Evolutionary conservation across 371 early-diverging fungal species (phyloP).

Genomic region (Haplosporangium sp.): DNA sequence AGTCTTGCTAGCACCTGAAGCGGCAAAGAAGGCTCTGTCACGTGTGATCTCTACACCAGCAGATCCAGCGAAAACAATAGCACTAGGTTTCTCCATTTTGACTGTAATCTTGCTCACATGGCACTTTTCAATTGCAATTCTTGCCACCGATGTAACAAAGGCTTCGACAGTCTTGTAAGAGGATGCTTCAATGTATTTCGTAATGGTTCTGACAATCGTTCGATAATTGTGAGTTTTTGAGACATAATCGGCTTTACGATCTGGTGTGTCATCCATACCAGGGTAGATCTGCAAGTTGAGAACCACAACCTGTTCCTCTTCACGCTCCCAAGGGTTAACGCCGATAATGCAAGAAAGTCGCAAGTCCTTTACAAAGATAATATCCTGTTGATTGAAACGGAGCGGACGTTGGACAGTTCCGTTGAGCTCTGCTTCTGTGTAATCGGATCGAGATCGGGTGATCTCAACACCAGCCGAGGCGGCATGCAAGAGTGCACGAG

Average conservation of each 20-base stretch:
- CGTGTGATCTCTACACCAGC: constrained; percentile 94
- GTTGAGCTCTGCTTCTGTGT: constrained; percentile 38
- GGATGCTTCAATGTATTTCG: constrained; percentile 76
- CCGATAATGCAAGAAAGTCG: constrained; percentile 90
- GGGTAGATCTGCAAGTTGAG: constrained; percentile 84
- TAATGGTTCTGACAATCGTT: constrained; percentile 85
- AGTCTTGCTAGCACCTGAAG: constrained; percentile 15
- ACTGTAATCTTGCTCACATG: constrained; percentile 88
- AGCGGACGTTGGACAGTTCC: constrained; percentile 25
- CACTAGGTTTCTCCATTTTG: constrained; percentile 92
- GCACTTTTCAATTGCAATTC: constrained; percentile 81
- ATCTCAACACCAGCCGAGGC: constrained; percentile 90
- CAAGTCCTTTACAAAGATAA: constrained; percentile 86
- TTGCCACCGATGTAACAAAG: constrained; percentile 79
- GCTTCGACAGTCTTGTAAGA: constrained; percentile 89
- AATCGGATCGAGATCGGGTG: constrained; percentile 70
- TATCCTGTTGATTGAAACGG: constrained; percentile 57
- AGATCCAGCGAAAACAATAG: constrained; percentile 90
- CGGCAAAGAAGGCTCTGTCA: constrained; percentile 65
- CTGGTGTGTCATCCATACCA: constrained; percentile 48
- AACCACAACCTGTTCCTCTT: constrained; percentile 91
- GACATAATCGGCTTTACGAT: constrained; percentile 61
- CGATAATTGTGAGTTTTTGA: constrained; percentile 84
- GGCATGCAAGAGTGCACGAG: constrained; percentile 92
- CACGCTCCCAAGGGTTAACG: constrained; percentile 95